These are phyloP conservation scores for Austroboletus festivus DNA, from an alignment of 768 basidiomycete genomes.

Conservation along the genomic window DNA sequence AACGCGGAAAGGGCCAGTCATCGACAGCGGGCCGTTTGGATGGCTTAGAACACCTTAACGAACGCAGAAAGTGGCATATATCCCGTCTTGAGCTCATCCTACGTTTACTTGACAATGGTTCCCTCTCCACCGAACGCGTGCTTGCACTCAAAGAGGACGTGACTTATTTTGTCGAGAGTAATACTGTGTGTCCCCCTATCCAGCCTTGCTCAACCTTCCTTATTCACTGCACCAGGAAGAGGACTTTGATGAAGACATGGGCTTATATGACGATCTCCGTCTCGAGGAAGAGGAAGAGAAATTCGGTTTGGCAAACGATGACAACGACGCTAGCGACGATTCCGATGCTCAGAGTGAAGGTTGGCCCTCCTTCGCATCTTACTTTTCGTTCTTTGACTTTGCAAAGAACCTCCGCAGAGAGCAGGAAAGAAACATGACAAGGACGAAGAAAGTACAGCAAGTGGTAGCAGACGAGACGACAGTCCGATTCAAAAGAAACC, in stretches of 20 bases:
- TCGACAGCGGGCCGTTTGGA: conserved; percentile 69
- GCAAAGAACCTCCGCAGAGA: conserved; percentile 60
- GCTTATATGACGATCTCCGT: conserved; percentile 96
- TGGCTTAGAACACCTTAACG: conserved; percentile 85
- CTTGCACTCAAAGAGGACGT: conserved; percentile 88
- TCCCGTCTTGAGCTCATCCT: conserved; percentile 89
- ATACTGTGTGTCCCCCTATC: conserved; percentile 64
- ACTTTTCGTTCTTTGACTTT: not conserved
- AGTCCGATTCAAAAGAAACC: conserved; percentile 83
- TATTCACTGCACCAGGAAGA: conserved; percentile 65
- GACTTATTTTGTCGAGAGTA: conserved; percentile 92
- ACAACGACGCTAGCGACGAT: conserved; percentile 71
- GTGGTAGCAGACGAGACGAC: conserved; percentile 66
- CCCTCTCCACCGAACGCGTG: conserved; percentile 78
- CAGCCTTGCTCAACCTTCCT: conserved; percentile 11
- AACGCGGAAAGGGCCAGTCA: conserved; percentile 71
- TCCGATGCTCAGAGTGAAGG: conserved; percentile 76
- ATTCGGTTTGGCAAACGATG: conserved; percentile 70
- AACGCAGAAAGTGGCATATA: conserved; percentile 94
- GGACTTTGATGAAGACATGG: conserved; percentile 95
- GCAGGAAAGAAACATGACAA: conserved; percentile 67
- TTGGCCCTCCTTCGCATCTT: conserved; percentile 21
- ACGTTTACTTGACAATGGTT: conserved; percentile 91
- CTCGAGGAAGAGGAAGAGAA: conserved; percentile 97
- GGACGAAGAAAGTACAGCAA: conserved; percentile 74